Evolutionary conservation across 371 early-diverging fungal species (phyloP).

Genomic region (Syncephalastrum sp.): DNA sequence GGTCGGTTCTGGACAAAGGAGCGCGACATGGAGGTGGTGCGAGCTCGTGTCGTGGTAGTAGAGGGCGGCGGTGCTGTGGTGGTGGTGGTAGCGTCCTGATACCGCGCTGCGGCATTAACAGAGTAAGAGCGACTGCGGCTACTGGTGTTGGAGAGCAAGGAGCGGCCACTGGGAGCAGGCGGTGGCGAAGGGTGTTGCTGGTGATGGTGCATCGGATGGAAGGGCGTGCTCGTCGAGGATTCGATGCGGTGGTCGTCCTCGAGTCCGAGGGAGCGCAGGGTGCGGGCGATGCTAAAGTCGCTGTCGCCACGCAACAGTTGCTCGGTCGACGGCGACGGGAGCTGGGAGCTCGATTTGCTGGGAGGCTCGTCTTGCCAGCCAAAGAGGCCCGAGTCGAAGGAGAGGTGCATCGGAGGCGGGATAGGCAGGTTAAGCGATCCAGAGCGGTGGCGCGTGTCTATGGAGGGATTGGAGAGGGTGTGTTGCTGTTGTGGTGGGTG

Average conservation of each 20-base stretch:
- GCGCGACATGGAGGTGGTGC: slow-evolving; percentile 29
- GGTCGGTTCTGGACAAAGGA: slow-evolving; percentile 50
- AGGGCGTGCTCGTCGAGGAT: not conserved
- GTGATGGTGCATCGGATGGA: slow-evolving; percentile 29
- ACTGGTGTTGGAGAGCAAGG: slow-evolving; percentile 1
- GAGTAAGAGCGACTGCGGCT: slow-evolving; percentile 70
- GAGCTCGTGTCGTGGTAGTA: slow-evolving; percentile 11
- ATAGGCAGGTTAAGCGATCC: slow-evolving; percentile 63
- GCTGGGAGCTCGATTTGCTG: slow-evolving; percentile 12
- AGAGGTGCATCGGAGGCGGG: slow-evolving; percentile 48
- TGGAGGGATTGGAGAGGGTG: slow-evolving; percentile 7
- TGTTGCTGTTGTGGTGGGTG: slow-evolving; percentile 4
- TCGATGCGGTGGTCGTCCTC: slow-evolving; percentile 51
- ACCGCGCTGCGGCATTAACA: slow-evolving; percentile 66
- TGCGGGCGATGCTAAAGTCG: slow-evolving; percentile 67
- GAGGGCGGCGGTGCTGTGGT: slow-evolving; percentile 5
- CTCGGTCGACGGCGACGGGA: slow-evolving; percentile 56
- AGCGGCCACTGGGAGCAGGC: slow-evolving; percentile 13
- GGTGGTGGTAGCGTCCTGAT: slow-evolving; percentile 32
- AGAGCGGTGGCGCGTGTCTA: slow-evolving; percentile 41
- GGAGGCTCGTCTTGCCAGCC: slow-evolving; percentile 32
- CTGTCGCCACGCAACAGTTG: slow-evolving; percentile 58
- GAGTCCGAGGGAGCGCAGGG: slow-evolving; percentile 74
- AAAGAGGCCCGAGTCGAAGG: slow-evolving; percentile 69
- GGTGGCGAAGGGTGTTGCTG: slow-evolving; percentile 18